phyloP scores from a whole-genome alignment of 2,329 filamentous ascomycete genomes.

The Aspergillus sp. region DNA sequence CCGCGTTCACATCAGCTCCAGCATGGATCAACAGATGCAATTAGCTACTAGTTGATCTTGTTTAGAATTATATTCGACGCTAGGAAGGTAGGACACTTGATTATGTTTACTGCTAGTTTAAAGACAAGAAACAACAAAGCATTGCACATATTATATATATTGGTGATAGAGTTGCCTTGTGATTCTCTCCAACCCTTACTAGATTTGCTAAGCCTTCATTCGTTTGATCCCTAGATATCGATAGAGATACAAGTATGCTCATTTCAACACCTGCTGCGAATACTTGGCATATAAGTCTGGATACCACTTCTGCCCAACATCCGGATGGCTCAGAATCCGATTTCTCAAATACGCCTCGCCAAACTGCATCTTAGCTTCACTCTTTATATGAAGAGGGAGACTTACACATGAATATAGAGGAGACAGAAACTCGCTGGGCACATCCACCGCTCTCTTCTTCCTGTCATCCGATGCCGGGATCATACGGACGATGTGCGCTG shows the following conservation, averaged over 20 bases:
- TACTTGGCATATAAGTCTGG: constrained; percentile 27
- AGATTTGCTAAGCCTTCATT: too few species aligned
- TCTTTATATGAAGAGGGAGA: not conserved
- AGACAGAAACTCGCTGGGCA: constrained; percentile 33
- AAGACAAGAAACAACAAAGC: too few species aligned
- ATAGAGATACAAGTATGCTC: not conserved
- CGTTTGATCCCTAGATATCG: too few species aligned
- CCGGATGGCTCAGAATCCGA: constrained; percentile 32
- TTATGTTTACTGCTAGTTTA: too few species aligned
- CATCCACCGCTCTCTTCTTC: constrained; percentile 28
- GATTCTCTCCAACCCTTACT: too few species aligned
- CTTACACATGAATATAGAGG: constrained; percentile 31
- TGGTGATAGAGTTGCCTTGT: too few species aligned
- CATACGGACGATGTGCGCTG: constrained; percentile 24
- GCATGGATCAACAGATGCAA: too few species aligned
- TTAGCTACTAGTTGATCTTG: too few species aligned
- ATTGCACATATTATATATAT: too few species aligned
- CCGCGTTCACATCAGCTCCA: too few species aligned
- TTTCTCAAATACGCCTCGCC: constrained; percentile 33
- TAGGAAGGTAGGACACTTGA: too few species aligned
- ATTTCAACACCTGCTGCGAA: constrained; percentile 16
- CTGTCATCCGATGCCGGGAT: constrained; percentile 26
- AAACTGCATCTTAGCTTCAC: constrained; percentile 18
- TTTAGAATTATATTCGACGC: too few species aligned
- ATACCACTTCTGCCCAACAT: constrained; percentile 32